Evolutionary conservation across 2,329 filamentous ascomycete species (phyloP).

Genomic region (Teratosphaeria pseudoeucalypti): DNA sequence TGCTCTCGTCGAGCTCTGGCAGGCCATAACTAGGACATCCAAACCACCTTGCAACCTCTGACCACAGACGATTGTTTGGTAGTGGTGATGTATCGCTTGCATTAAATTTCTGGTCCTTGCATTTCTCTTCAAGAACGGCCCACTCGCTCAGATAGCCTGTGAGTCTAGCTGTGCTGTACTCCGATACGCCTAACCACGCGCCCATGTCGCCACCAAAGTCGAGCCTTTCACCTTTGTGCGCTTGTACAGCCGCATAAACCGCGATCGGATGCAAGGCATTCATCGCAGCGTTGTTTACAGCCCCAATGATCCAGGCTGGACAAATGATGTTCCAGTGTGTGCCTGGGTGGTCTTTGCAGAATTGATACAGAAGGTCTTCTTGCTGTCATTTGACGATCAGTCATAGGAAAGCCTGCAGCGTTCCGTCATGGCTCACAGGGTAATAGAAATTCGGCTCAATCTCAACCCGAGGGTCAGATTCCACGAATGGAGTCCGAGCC

Average conservation of each 20-base stretch:
- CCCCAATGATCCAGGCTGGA: slow-evolving; percentile 33
- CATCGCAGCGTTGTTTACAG: slow-evolving; percentile 31
- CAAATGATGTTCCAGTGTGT: slow-evolving; percentile 37
- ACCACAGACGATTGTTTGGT: slow-evolving; percentile 41
- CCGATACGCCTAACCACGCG: slow-evolving; percentile 35
- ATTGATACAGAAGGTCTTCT: slow-evolving; percentile 39
- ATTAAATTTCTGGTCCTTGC: slow-evolving; percentile 36
- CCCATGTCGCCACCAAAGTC: slow-evolving; percentile 35
- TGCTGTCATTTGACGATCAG: slow-evolving; percentile 19
- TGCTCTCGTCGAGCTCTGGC: slow-evolving; percentile 18
- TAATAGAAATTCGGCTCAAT: slow-evolving; percentile 47
- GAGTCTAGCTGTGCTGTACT: slow-evolving; percentile 36
- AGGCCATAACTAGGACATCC: slow-evolving; percentile 19
- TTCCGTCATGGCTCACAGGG: slow-evolving; percentile 8
- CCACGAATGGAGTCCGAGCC: slow-evolving; percentile 32
- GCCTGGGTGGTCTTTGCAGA: slow-evolving; percentile 24
- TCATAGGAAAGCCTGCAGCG: neutral
- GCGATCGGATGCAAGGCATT: slow-evolving; percentile 40
- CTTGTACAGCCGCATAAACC: slow-evolving; percentile 41
- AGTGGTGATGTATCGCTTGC: slow-evolving; percentile 36
- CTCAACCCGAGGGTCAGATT: slow-evolving; percentile 34
- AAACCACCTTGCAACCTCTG: slow-evolving; percentile 37
- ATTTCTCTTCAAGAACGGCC: slow-evolving; percentile 34
- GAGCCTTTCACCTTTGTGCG: slow-evolving; percentile 31
- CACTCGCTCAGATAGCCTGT: slow-evolving; percentile 43